Conservation (phyloP, 257 asterid species). For the Penstemon davidsonii region DNA sequence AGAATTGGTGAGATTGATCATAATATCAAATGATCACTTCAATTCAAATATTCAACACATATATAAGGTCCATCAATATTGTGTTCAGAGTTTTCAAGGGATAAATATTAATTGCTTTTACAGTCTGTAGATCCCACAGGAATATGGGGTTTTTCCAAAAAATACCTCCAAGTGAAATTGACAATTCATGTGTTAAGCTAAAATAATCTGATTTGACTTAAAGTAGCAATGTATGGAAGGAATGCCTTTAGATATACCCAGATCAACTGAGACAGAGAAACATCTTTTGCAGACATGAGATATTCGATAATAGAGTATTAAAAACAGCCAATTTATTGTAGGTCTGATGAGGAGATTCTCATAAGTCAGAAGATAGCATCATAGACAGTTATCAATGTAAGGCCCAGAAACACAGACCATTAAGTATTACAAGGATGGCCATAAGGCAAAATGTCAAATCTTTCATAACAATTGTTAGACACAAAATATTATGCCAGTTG, state of each 20-base stretch:
- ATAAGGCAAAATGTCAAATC: neutral
- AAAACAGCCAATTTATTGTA: neutral
- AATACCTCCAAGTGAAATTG: conserved; percentile 7
- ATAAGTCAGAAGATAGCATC: conserved; percentile 2
- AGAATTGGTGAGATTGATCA: conserved; percentile 21
- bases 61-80: conserved; percentile 1
- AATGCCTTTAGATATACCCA: conserved; percentile 1
- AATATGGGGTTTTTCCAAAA: neutral
- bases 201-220: neutral
- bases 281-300: neutral
- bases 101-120: neutral
- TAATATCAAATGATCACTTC: neutral
- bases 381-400: too few species aligned
- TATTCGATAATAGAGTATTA: neutral
- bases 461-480: conserved; percentile 3
- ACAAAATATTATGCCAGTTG: neutral
- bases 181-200: neutral
- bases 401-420: conserved; percentile 8
- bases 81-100: conserved; percentile 1
- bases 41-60: conserved; percentile 5
- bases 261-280: conserved; percentile 9
- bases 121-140: neutral
- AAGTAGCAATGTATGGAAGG: neutral
- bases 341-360: neutral
- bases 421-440: neutral